phyloP scores from a whole-genome alignment of 1,284 basidiomycete species.

The Lignosus rhinocerotis region DNA sequence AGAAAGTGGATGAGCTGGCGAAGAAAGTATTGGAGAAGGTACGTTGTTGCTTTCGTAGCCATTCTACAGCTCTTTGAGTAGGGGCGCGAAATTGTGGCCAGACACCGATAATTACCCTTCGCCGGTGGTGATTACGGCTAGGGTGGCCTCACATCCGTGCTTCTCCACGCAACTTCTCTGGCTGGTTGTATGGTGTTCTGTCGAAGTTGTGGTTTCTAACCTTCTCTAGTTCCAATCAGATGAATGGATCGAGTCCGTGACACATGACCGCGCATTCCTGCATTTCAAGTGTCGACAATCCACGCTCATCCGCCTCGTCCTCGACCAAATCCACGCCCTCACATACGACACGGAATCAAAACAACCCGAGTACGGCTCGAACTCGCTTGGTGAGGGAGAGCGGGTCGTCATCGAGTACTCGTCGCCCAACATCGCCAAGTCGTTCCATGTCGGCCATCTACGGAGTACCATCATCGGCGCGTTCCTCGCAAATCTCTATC shows the following conservation, averaged over 20 bases:
- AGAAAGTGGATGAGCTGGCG: slow-evolving; percentile 81
- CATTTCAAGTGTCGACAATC: slow-evolving; percentile 77
- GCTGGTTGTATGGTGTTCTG: no score
- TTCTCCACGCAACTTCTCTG: no score
- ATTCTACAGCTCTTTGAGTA: no score
- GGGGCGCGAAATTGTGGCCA: not conserved
- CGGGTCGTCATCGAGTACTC: slow-evolving; percentile 88
- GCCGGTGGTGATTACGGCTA: no score
- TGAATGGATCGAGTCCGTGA: slow-evolving; percentile 66
- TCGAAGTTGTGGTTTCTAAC: no score
- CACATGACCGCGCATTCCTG: slow-evolving; percentile 78
- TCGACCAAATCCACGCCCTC: slow-evolving; percentile 80
- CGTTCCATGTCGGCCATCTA: slow-evolving; percentile 97
- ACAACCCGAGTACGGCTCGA: slow-evolving; percentile 72
- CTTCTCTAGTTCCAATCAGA: slow-evolving; percentile 63
- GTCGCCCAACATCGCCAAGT: slow-evolving; percentile 97
- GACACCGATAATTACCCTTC: not conserved
- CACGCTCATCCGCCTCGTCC: slow-evolving; percentile 75
- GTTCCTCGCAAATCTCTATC: slow-evolving; percentile 91
- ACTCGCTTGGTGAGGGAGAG: slow-evolving; percentile 78
- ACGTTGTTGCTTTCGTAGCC: not conserved
- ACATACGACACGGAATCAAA: slow-evolving; percentile 59
- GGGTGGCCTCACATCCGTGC: no score
- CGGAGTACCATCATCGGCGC: slow-evolving; percentile 98
- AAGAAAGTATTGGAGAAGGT: slow-evolving; percentile 76